These are phyloP conservation scores for Ambispora gerdemannii DNA, from an alignment of 192 early-diverging fungal species.

Conservation along the genomic window DNA sequence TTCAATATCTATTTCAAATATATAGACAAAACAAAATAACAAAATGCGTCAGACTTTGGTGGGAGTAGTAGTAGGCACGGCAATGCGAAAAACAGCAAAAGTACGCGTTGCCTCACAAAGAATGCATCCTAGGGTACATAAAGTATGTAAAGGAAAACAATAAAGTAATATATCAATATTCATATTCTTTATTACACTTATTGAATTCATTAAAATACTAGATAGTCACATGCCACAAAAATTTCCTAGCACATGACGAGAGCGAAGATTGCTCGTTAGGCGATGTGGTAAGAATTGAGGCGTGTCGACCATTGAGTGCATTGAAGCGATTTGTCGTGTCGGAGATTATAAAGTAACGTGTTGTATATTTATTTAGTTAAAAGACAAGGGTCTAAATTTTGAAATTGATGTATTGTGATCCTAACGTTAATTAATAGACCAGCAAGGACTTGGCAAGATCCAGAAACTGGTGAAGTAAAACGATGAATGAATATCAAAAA, in stretches of 20 bases:
- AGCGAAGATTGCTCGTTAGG: constrained; percentile 77
- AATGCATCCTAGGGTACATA: constrained; percentile 79
- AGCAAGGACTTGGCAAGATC: constrained; percentile 22
- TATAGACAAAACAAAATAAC: neutral
- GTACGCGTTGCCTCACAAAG: constrained; percentile 75
- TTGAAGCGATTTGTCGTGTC: constrained; percentile 87
- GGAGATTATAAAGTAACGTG: constrained; percentile 59
- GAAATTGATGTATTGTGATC: neutral
- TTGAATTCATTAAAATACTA: constrained; percentile 33
- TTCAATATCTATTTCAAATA: neutral
- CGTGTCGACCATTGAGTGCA: constrained; percentile 82
- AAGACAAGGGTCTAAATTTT: neutral
- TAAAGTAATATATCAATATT: no score
- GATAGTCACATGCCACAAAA: constrained; percentile 79
- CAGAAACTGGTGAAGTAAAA: constrained; percentile 11
- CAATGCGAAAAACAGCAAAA: constrained; percentile 88
- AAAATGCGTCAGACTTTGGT: constrained; percentile 75
- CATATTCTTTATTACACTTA: no score
- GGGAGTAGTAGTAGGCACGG: constrained; percentile 84
- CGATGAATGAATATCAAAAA: no score
- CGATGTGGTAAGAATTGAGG: constrained; percentile 89
- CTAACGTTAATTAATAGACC: constrained; percentile 1
- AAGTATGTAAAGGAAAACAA: no score
- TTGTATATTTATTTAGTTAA: neutral
- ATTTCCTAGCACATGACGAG: constrained; percentile 87